Evolutionary conservation across 257 asterid genomes (phyloP).

Genomic region (Ligustrum vulgare): DNA sequence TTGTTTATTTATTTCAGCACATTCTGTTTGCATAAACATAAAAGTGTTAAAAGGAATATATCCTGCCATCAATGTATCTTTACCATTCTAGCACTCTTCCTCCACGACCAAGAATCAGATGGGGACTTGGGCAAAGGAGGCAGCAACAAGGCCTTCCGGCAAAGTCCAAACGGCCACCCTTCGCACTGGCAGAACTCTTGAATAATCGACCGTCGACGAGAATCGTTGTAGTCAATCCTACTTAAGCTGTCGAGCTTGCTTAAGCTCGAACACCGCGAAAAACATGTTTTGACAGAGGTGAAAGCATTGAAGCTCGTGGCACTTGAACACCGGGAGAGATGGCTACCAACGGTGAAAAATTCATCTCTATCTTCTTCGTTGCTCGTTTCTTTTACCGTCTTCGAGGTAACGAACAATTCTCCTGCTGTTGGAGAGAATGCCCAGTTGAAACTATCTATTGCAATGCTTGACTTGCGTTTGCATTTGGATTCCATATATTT

Average conservation of each 20-base stretch:
- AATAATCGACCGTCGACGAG: conserved; percentile 35
- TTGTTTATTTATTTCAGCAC: conserved; percentile 4
- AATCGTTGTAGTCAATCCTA: conserved; percentile 44
- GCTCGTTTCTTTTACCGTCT: conserved; percentile 13
- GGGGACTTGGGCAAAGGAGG: conserved; percentile 90
- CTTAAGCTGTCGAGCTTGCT: conserved; percentile 58
- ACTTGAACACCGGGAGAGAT: conserved; percentile 57
- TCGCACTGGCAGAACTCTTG: conserved; percentile 50
- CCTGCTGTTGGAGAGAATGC: conserved; percentile 50
- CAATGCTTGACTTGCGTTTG: conserved; percentile 36
- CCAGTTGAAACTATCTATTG: conserved; percentile 43
- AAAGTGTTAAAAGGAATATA: neutral
- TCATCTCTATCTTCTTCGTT: conserved; percentile 34
- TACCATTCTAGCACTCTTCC: conserved; percentile 38
- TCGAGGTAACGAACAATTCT: conserved; percentile 24
- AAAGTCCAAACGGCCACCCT: conserved; percentile 92
- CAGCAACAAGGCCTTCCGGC: conserved; percentile 58
- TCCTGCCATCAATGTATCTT: conserved; percentile 25
- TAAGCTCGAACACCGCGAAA: conserved; percentile 70
- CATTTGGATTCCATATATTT: conserved; percentile 63
- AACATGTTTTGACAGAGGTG: conserved; percentile 50
- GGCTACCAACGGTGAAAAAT: conserved; percentile 39
- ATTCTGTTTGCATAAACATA: neutral
- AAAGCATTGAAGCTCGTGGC: conserved; percentile 49
- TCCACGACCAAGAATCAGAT: conserved; percentile 83